Percentiles rank a stretch among this genome's conserved stretches.
phyloP scores from a whole-genome alignment of 2,329 filamentous ascomycete genomes.

The Monilinia vaccinii-corymbosi region DNA sequence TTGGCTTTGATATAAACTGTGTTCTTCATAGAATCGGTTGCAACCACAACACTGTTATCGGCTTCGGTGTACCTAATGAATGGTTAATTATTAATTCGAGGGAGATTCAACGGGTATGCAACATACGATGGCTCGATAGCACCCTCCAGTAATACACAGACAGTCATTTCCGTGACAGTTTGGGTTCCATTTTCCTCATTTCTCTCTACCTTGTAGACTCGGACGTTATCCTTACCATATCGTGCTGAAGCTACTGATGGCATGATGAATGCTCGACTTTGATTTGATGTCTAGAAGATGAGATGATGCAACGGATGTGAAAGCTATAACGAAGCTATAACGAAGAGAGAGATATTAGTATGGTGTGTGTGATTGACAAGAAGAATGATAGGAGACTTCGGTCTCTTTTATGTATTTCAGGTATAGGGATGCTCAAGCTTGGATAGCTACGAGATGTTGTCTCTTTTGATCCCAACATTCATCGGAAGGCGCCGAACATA shows the following conservation, averaged over 20 bases:
- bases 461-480: not conserved
- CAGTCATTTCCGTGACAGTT: constrained; percentile 88
- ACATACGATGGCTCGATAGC: constrained; percentile 75
- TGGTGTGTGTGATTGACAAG: not conserved
- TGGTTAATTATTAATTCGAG: not conserved
- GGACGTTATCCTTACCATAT: constrained; percentile 97
- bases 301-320: not conserved
- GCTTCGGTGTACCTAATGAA: constrained; percentile 70
- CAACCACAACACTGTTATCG: constrained; percentile 91
- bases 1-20: constrained; percentile 93
- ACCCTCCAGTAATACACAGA: constrained; percentile 86
- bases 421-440: constrained; percentile 4
- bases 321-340: not conserved
- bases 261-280: constrained; percentile 34
- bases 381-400: not conserved
- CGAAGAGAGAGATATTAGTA: not conserved
- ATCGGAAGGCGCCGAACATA: constrained; percentile 10
- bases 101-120: not conserved
- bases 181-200: constrained; percentile 70
- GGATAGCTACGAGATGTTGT: not conserved
- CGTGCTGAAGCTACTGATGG: constrained; percentile 53
- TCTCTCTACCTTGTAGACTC: constrained; percentile 87
- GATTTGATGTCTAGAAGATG: not conserved
- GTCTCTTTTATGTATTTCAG: constrained; percentile 2
- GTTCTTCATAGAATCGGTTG: constrained; percentile 98